Conservation (phyloP, 2,329 filamentous ascomycete genomes). For the Aspergillus eucalypticola region DNA sequence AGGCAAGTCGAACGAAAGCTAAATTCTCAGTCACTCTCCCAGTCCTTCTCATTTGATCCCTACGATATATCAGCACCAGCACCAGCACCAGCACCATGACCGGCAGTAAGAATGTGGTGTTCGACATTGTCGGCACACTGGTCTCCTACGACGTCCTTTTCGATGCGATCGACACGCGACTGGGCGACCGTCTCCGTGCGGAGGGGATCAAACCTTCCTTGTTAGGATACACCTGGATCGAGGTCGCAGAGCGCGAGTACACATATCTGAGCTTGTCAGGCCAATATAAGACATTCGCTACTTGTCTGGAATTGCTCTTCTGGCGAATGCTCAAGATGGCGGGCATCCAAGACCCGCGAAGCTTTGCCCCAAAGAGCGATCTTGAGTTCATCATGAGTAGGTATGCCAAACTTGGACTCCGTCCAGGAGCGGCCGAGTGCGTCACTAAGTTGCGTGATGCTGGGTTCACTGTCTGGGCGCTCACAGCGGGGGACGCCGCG, state of each 20-base stretch:
- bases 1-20: not conserved
- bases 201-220: conserved; percentile 39
- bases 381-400: conserved; percentile 38
- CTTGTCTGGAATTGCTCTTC: conserved; percentile 44
- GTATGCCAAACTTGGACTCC: conserved; percentile 34
- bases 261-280: conserved; percentile 47
- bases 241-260: conserved; percentile 47
- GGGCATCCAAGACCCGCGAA: conserved; percentile 42
- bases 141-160: conserved; percentile 45
- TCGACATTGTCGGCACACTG: conserved; percentile 42
- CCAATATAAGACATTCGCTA: conserved; percentile 40
- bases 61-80: not conserved
- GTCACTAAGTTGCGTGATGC: conserved; percentile 37
- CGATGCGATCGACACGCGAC: conserved; percentile 37
- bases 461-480: conserved; percentile 31
- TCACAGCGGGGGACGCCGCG: conserved; percentile 29
- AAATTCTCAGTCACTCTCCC: not conserved
- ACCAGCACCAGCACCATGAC: not conserved
- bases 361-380: conserved; percentile 42
- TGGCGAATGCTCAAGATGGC: conserved; percentile 46
- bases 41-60: not conserved
- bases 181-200: conserved; percentile 40
- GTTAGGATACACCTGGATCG: conserved; percentile 47
- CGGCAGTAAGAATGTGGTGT: conserved; percentile 30
- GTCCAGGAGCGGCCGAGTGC: conserved; percentile 41